Evolutionary conservation across 148 eudicot genomes (phyloP).

Genomic region (Camellia lanceoleosa): DNA sequence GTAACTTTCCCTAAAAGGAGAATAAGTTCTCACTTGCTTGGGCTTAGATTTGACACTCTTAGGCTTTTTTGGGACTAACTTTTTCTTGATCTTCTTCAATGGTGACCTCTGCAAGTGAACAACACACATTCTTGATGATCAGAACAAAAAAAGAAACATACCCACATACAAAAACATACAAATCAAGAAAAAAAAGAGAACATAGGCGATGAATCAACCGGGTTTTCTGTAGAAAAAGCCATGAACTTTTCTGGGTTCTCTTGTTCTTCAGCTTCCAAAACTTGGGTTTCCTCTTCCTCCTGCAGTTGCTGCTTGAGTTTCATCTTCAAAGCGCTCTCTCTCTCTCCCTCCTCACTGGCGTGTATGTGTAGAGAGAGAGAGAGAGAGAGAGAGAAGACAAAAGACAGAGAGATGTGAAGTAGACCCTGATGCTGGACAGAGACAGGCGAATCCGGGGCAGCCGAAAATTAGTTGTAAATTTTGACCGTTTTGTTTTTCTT

Average conservation of each 20-base stretch:
- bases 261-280: not conserved
- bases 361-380: not conserved
- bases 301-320: not conserved
- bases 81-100: slow-evolving; percentile 11
- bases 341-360: slow-evolving; percentile 4
- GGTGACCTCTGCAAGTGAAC: not conserved
- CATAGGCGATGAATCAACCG: slow-evolving; percentile 15
- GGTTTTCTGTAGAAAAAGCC: not conserved
- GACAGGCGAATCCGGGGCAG: slow-evolving; percentile 12
- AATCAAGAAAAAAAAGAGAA: not conserved
- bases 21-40: slow-evolving; percentile 21
- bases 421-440: not conserved
- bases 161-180: not conserved
- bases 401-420: not conserved
- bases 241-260: not conserved
- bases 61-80: slow-evolving; percentile 14
- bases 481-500: not conserved
- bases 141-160: not conserved
- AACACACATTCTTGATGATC: not conserved
- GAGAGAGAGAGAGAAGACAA: not conserved
- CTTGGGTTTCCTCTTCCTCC: slow-evolving; percentile 13
- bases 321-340: slow-evolving; percentile 4
- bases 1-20: not conserved
- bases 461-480: slow-evolving; percentile 5
- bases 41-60: slow-evolving; percentile 18